Evolutionary conservation across 192 early-diverging fungal genomes (phyloP).

Genomic region (Jimgerdemannia flammicorona): DNA sequence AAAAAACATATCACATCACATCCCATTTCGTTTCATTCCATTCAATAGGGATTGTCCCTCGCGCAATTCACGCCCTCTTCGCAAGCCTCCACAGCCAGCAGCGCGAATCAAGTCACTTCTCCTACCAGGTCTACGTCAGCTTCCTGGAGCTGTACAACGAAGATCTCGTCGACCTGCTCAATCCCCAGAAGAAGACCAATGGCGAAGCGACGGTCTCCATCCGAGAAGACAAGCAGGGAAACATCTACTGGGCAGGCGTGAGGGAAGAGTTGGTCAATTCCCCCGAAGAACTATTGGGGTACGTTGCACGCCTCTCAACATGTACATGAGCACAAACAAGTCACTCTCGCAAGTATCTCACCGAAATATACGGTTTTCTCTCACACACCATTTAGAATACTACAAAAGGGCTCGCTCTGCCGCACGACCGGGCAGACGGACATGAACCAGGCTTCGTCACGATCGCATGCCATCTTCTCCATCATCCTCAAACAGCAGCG

Average conservation of each 20-base stretch:
- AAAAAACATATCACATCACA: background rate
- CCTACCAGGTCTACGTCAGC: conserved; percentile 65
- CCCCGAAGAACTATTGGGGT: conserved; percentile 63
- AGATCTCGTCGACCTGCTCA: conserved; percentile 88
- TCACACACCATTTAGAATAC: conserved; percentile 27
- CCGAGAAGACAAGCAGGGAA: conserved; percentile 81
- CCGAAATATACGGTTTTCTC: background rate
- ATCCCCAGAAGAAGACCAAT: conserved; percentile 31
- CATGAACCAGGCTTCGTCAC: conserved; percentile 91
- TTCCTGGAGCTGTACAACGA: conserved; percentile 99
- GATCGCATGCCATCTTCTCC: conserved; percentile 96
- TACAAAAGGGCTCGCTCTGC: conserved; percentile 48
- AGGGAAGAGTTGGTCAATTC: conserved; percentile 67
- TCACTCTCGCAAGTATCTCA: background rate
- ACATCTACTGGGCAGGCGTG: conserved; percentile 83
- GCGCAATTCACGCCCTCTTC: conserved; percentile 62
- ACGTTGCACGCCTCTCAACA: background rate
- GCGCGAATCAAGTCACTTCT: conserved; percentile 29
- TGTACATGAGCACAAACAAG: too few species aligned
- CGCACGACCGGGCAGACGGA: conserved; percentile 84
- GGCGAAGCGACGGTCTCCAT: conserved; percentile 36
- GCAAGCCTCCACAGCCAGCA: conserved; percentile 26
- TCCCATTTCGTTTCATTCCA: background rate
- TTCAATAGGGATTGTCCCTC: conserved; percentile 64
- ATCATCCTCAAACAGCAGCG: conserved; percentile 78